phyloP scores from a whole-genome alignment of 148 eudicot genomes.

The Polygonum aviculare region DNA sequence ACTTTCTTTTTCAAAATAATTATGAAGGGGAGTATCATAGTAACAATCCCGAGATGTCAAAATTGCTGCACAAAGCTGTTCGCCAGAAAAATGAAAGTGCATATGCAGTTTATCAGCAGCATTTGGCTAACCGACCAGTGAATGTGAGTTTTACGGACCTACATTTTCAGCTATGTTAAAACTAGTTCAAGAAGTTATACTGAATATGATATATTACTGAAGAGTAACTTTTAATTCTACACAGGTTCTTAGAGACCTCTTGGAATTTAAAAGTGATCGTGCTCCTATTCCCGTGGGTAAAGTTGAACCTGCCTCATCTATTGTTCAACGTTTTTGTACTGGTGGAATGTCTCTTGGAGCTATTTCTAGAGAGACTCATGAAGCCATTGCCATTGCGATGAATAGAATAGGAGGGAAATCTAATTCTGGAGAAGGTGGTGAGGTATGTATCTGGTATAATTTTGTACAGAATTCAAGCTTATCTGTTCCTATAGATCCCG shows the following conservation, averaged over 20 bases:
- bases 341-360: constrained; percentile 99
- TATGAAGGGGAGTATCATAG: constrained; percentile 81
- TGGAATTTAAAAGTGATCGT: constrained; percentile 87
- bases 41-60: constrained; percentile 99
- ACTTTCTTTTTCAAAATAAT: constrained; percentile 5
- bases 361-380: constrained; percentile 98
- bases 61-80: constrained; percentile 95
- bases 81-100: constrained; percentile 94
- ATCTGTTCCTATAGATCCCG: not conserved
- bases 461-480: not conserved
- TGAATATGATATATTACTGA: constrained; percentile 6
- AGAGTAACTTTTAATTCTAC: constrained; percentile 5
- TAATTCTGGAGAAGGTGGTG: constrained; percentile 99
- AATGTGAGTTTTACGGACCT: constrained; percentile 50
- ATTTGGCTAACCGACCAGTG: constrained; percentile 92
- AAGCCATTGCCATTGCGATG: constrained; percentile 99
- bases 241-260: constrained; percentile 91
- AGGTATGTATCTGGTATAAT: constrained; percentile 43
- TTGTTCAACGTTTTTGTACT: constrained; percentile 93
- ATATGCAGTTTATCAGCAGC: constrained; percentile 93
- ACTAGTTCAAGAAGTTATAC: not conserved
- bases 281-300: constrained; percentile 88
- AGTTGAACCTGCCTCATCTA: constrained; percentile 89
- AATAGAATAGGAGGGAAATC: constrained; percentile 97
- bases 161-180: not conserved